phyloP scores from a whole-genome alignment of 2,329 filamentous ascomycete species.

The Blumeria graminis region DNA sequence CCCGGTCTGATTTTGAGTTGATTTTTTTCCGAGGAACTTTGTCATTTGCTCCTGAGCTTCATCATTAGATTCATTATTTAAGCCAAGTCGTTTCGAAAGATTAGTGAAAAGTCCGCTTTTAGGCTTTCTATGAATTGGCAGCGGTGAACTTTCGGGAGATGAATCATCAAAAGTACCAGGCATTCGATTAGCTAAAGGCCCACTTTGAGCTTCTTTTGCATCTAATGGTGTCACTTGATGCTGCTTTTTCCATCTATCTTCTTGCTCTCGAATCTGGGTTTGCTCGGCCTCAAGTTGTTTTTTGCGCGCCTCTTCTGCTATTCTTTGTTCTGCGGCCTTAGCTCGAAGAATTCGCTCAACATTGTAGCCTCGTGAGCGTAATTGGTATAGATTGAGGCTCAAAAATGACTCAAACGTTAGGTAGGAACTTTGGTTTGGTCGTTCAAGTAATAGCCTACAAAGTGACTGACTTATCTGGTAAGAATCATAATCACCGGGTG shows the following conservation, averaged over 20 bases:
- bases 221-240: conserved; percentile 6
- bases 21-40: conserved; percentile 19
- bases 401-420: conserved; percentile 81
- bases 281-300: conserved; percentile 52
- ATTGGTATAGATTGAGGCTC: conserved; percentile 56
- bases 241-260: conserved; percentile 20
- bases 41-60: conserved; percentile 20
- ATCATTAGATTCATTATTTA: conserved; percentile 25
- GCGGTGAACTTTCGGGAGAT: conserved; percentile 29
- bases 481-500: conserved; percentile 42
- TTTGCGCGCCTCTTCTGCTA: conserved; percentile 63
- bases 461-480: conserved; percentile 84
- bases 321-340: conserved; percentile 66
- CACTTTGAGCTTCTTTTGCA: conserved; percentile 15
- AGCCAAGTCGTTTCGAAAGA: conserved; percentile 42
- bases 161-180: conserved; percentile 47
- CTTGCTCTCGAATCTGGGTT: conserved; percentile 37
- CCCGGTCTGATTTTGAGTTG: conserved; percentile 3
- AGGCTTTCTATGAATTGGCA: conserved; percentile 20
- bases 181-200: conserved; percentile 26
- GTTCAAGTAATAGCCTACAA: conserved; percentile 53
- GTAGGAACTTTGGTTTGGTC: conserved; percentile 71
- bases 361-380: conserved; percentile 80
- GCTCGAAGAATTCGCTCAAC: conserved; percentile 79
- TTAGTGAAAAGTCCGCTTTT: conserved; percentile 35